phyloP scores from a whole-genome alignment of 192 early-diverging fungal genomes.

The Geranomyces michiganensis region DNA sequence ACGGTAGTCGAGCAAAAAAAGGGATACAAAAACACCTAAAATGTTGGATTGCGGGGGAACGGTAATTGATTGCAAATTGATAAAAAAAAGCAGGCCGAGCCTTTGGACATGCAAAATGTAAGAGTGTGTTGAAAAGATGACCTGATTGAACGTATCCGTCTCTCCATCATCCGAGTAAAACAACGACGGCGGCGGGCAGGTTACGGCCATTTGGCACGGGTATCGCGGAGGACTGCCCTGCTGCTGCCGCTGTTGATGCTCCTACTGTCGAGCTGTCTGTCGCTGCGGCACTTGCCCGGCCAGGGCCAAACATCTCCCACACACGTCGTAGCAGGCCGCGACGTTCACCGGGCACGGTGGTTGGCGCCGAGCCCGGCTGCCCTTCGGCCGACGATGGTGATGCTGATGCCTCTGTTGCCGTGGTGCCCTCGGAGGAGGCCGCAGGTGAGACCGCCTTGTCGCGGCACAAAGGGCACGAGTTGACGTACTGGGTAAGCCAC shows the following conservation, averaged over 20 bases:
- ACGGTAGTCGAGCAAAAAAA: too few species aligned
- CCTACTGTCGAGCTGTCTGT: not conserved
- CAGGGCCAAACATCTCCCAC: slow-evolving; percentile 25
- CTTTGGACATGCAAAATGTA: too few species aligned
- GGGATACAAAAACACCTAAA: too few species aligned
- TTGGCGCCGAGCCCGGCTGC: not conserved
- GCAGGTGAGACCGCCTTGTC: slow-evolving; percentile 32
- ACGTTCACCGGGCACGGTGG: slow-evolving; percentile 2
- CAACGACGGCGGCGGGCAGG: slow-evolving; percentile 27
- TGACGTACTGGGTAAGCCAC: slow-evolving; percentile 47
- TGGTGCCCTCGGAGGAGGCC: not conserved
- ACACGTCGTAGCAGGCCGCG: slow-evolving; percentile 3
- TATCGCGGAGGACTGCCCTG: not conserved
- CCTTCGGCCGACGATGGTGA: not conserved
- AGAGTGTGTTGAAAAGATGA: too few species aligned
- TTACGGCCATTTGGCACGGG: slow-evolving; percentile 2
- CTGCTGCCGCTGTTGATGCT: not conserved
- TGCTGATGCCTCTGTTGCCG: slow-evolving; percentile 8
- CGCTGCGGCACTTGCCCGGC: not conserved
- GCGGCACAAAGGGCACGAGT: slow-evolving; percentile 52
- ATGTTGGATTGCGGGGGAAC: too few species aligned
- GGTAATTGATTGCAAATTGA: too few species aligned
- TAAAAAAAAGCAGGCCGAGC: too few species aligned
- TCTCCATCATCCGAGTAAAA: slow-evolving; percentile 23
- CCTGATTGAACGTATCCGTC: too few species aligned